phyloP scores from a whole-genome alignment of 129 eudicot genomes.

The Apium graveolens region DNA sequence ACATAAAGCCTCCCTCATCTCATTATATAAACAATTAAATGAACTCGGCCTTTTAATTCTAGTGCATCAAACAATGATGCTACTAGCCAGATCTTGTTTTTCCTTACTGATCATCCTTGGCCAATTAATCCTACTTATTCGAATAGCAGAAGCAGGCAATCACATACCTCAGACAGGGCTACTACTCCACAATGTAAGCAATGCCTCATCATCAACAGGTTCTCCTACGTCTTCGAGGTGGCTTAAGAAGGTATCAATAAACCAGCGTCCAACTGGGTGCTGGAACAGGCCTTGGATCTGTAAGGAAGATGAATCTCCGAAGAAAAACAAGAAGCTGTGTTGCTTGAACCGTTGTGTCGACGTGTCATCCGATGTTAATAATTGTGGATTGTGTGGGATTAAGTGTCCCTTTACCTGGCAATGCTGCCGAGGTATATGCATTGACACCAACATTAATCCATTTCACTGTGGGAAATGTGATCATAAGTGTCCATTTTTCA shows the following conservation, averaged over 20 bases:
- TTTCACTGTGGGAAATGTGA: constrained; percentile 62
- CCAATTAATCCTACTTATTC: constrained; percentile 11
- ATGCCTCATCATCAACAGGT: constrained; percentile 3
- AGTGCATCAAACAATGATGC: constrained; percentile 33
- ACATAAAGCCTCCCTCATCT: background rate
- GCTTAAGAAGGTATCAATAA: constrained; percentile 36
- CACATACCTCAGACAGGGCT: constrained; percentile 15
- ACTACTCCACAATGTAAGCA: constrained; percentile 19
- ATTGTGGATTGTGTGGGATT: constrained; percentile 73
- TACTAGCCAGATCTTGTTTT: constrained; percentile 7
- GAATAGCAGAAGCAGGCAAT: constrained; percentile 12
- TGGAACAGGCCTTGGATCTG: constrained; percentile 55
- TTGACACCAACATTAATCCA: constrained; percentile 37
- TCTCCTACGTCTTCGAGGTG: constrained; percentile 31
- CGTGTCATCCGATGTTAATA: constrained; percentile 47
- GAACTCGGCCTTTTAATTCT: background rate
- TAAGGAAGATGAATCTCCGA: constrained; percentile 27
- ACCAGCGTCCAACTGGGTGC: constrained; percentile 49
- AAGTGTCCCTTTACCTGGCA: constrained; percentile 67
- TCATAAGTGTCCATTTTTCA: constrained; percentile 38
- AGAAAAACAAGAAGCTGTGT: constrained; percentile 35
- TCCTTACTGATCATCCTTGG: constrained; percentile 14
- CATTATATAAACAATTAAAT: constrained; percentile 23
- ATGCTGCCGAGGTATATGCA: constrained; percentile 68
- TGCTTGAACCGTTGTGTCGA: constrained; percentile 69